Percentiles rank a stretch among this genome's conserved stretches.
phyloP scores from a whole-genome alignment of 164 flowering plant genomes.

The Euptelea pleiosperma region DNA sequence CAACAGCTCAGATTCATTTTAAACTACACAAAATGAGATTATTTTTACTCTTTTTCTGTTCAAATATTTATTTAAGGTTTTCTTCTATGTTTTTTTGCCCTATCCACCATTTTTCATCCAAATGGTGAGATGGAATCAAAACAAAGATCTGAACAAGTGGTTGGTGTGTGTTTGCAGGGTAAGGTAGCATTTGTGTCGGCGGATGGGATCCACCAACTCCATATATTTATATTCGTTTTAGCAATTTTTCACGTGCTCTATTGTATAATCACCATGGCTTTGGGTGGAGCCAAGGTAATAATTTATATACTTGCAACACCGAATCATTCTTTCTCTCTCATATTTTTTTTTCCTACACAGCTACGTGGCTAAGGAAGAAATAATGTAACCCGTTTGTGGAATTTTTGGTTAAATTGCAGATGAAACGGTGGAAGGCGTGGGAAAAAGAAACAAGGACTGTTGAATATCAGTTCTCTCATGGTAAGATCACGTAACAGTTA shows the following conservation, averaged over 20 bases:
- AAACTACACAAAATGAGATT: too few relatives aligned
- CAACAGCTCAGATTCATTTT: too few relatives aligned
- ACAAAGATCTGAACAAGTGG: background rate
- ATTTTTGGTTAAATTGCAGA: constrained; percentile 29
- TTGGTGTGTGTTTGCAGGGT: constrained; percentile 13
- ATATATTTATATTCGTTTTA: constrained; percentile 66
- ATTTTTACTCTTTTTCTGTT: too few relatives aligned
- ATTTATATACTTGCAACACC: background rate
- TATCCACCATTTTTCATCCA: too few relatives aligned
- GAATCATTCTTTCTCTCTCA: background rate
- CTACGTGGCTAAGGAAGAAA: too few relatives aligned
- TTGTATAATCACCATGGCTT: constrained; percentile 49
- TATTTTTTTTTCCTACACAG: too few relatives aligned
- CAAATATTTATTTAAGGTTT: too few relatives aligned
- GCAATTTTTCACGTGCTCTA: constrained; percentile 61
- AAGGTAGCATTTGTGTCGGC: constrained; percentile 16
- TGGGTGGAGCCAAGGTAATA: constrained; percentile 59
- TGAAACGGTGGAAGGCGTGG: constrained; percentile 77
- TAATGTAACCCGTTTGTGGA: background rate
- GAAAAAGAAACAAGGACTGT: constrained; percentile 60
- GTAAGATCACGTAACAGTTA: too few relatives aligned
- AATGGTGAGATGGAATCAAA: too few relatives aligned
- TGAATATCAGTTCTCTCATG: constrained; percentile 65
- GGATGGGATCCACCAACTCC: constrained; percentile 62
- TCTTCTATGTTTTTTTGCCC: too few relatives aligned